These are phyloP conservation scores for Leccinum boreale DNA, from an alignment of 768 basidiomycete genomes.

Conservation along the genomic window DNA sequence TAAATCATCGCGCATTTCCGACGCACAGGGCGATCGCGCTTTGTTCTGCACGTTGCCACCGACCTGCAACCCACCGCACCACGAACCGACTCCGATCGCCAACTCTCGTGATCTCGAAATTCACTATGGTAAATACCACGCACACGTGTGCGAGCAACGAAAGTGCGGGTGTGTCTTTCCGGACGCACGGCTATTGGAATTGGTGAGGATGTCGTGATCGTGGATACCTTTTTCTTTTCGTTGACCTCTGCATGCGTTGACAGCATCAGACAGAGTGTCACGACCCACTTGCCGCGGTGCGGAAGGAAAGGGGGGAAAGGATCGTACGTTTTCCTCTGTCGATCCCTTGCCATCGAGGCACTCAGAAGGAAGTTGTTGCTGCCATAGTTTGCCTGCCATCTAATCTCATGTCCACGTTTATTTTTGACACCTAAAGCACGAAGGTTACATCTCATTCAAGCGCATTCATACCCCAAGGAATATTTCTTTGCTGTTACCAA, in stretches of 20 bases:
- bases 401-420: conserved; percentile 51
- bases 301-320: conserved; percentile 79
- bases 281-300: conserved; percentile 76
- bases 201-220: conserved; percentile 51
- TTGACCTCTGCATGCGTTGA: conserved; percentile 2
- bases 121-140: conserved; percentile 82
- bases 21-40: conserved; percentile 31
- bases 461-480: conserved; percentile 81
- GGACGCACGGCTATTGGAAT: conserved; percentile 69
- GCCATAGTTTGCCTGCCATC: conserved; percentile 76
- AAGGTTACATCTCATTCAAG: conserved; percentile 76
- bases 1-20: conserved; percentile 32
- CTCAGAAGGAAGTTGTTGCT: neutral
- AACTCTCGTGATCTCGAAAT: conserved; percentile 69
- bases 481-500: conserved; percentile 92
- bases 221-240: neutral
- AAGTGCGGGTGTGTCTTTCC: conserved; percentile 83
- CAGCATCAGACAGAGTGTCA: conserved; percentile 87
- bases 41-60: conserved; percentile 77
- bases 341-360: neutral
- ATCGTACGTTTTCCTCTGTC: conserved; percentile 49
- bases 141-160: conserved; percentile 71
- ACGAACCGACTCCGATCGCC: conserved; percentile 57
- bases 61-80: conserved; percentile 63
- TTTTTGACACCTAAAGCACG: conserved; percentile 75